Evolutionary conservation across 345 rosid genomes (phyloP).

Genomic region (Arabidopsis arenosa): DNA sequence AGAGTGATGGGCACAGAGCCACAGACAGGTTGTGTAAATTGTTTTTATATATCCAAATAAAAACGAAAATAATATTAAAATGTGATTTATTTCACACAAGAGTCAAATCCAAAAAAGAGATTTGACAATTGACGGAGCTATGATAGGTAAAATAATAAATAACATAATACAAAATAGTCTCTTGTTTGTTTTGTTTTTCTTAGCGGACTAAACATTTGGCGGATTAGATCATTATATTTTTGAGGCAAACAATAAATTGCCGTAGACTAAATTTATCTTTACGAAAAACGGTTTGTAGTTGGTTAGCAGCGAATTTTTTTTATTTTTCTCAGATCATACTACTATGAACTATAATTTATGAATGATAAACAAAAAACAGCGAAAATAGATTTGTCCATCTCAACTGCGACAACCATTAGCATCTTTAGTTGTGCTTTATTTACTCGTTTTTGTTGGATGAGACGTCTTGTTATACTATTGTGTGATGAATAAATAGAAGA

Average conservation of each 20-base stretch:
- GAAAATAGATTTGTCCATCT: too few relatives aligned
- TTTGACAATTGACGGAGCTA: constrained; percentile 38
- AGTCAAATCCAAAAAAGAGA: constrained; percentile 39
- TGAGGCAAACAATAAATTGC: too few relatives aligned
- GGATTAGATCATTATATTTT: too few relatives aligned
- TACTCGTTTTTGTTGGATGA: not conserved
- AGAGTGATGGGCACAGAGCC: constrained; percentile 2
- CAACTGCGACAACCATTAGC: too few relatives aligned
- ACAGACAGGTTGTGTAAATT: constrained; percentile 16
- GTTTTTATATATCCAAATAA: constrained; percentile 9
- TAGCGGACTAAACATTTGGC: too few relatives aligned
- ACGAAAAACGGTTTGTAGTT: too few relatives aligned
- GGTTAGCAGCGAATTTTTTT: too few relatives aligned
- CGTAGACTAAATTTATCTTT: too few relatives aligned
- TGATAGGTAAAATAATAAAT: constrained; percentile 9
- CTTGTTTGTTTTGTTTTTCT: not conserved
- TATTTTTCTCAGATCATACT: not conserved
- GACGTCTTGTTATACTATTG: not conserved
- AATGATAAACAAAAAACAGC: too few relatives aligned
- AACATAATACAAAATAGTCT: constrained; percentile 1
- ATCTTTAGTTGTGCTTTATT: not conserved
- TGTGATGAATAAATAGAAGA: not conserved
- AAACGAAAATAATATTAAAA: constrained; percentile 7
- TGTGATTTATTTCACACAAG: constrained; percentile 13
- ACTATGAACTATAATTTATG: too few relatives aligned